Conservation (phyloP, 2,329 filamentous ascomycete species). For the Fusarium virguliforme region DNA sequence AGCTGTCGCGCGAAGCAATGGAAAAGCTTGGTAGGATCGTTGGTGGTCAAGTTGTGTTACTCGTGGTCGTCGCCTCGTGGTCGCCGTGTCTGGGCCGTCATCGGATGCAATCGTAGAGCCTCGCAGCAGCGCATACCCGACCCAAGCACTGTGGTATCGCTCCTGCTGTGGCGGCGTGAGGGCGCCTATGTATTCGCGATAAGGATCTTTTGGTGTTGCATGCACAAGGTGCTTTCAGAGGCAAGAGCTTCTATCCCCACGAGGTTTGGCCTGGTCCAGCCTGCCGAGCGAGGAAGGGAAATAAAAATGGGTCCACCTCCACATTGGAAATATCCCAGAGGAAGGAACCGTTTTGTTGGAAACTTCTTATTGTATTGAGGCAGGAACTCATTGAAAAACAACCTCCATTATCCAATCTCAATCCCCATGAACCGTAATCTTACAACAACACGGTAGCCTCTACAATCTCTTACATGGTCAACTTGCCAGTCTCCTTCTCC, state of each 20-base stretch:
- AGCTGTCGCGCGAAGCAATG: constrained; percentile 9
- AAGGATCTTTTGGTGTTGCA: constrained; percentile 25
- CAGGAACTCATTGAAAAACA: background rate
- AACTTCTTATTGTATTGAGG: background rate
- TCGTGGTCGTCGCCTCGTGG: constrained; percentile 46
- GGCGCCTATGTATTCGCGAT: constrained; percentile 17
- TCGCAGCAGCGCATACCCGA: constrained; percentile 54
- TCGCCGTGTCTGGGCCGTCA: constrained; percentile 54
- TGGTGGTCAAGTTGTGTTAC: constrained; percentile 23
- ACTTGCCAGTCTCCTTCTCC: constrained; percentile 40
- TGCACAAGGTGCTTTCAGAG: constrained; percentile 19
- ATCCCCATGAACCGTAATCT: constrained; percentile 3
- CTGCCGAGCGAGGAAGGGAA: constrained; percentile 17
- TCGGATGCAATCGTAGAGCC: constrained; percentile 46
- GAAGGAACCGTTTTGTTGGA: background rate
- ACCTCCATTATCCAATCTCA: constrained; percentile 7
- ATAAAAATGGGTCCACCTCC: constrained; percentile 27
- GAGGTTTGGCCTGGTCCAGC: constrained; percentile 23
- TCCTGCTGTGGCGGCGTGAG: constrained; percentile 9
- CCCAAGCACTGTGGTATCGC: constrained; percentile 38
- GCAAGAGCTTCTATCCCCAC: constrained; percentile 31
- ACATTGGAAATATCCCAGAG: background rate
- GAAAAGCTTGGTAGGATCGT: constrained; percentile 15
- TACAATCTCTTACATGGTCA: constrained; percentile 25
- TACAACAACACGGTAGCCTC: background rate